Evolutionary conservation across 2,329 filamentous ascomycete species (phyloP), one percentile per base, ranked within the genome.

Genomic region (Fusarium sp.): DNA sequence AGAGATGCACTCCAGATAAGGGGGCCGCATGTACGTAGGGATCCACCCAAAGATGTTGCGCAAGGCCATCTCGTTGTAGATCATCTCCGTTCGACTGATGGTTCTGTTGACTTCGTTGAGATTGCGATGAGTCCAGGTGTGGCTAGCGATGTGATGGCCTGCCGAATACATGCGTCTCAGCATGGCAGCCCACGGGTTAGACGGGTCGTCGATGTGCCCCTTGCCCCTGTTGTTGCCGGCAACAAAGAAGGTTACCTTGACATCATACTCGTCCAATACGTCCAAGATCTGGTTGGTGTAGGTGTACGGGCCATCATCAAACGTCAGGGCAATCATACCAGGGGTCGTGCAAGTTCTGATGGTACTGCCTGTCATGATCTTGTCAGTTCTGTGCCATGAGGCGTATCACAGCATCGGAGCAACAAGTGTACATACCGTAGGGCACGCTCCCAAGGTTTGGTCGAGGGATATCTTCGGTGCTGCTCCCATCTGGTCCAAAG

Each of bases 51-150:
- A 82, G 58, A 85, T 79, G 71, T 85, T 76, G 78, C 81, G 80
- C 31, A 87, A 78, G 2, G 85, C 83, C 75, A 84, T 84, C 70
- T 88, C 86, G 56, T 86, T 84, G 72, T 83, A 82, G 22, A 82
- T 79, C 73, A 88, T 84, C 73, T 88, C 82, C 8, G 80, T 73
- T 65, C 69, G 76, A 58, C 82, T 80, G 18, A 82, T 76, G 2
- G 78, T 77, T n/a, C 78, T 79, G 61, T 79, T 80, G 52, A 84
- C 74, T 20, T 76, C 54, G 67, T 82, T 81, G 20, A 88, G 79
- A 67, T 87, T 80, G 27, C 80, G 81, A 75, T 88, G 86, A 77
- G 84, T 82, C 85, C 84, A 87, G 6, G 85, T 86, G 73, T 86
- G 86, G 54, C 84, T 85, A 18, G 81, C 84, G 40, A 88, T 81